Evolutionary conservation across 2,329 filamentous ascomycete species (phyloP), one percentile per base, ranked within the genome.

Genomic region (Monilinia aucupariae): DNA sequence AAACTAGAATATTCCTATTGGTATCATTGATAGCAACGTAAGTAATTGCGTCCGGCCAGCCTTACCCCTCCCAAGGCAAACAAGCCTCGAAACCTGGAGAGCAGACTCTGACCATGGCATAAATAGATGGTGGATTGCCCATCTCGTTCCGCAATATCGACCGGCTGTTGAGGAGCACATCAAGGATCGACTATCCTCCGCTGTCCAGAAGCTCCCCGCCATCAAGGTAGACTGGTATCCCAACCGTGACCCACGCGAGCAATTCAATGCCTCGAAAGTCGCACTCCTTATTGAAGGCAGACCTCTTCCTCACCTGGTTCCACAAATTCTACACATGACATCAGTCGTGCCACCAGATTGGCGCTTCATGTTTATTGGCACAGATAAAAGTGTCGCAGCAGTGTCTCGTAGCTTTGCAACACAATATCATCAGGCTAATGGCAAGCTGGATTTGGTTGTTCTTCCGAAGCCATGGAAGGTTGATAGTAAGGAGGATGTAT

Each of bases 211-310:
- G 48, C 56, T 74, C 3, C 71, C 72, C 8, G 64, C 68, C 3
- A 61, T 74, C 43, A 71, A 73, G 63, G 68, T 73, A 43, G 68
- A 72, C 56, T 74, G 71, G 70, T 68, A 72, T 70, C 41, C 71
- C 66, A 15, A 64, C 58, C 59, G 53, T 69, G 60, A 65, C 63
- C 58, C 65, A 67, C 60, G 67, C 69, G 25, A 68, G 68, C 53
- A 71, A 68, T 74, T 71, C 65, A 82, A 83, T 68, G 69, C 75
- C 22, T 79, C 41, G 45, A 72, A 72, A 71, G 76, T 85, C 48
- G 82, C 81, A 27, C 77, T 85, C 10, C 76, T 85, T 20, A 79
- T 85, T 65, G 82, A 84, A 71, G 79, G 80, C 72, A 78, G 82
- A 1, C 70, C 78, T 0, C 75, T 77, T 48, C 76, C 80, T 7